These are phyloP conservation scores for Hyparrhenia diplandra DNA, from an alignment of 176 grass and related monocot genomes.

Conservation along the genomic window DNA sequence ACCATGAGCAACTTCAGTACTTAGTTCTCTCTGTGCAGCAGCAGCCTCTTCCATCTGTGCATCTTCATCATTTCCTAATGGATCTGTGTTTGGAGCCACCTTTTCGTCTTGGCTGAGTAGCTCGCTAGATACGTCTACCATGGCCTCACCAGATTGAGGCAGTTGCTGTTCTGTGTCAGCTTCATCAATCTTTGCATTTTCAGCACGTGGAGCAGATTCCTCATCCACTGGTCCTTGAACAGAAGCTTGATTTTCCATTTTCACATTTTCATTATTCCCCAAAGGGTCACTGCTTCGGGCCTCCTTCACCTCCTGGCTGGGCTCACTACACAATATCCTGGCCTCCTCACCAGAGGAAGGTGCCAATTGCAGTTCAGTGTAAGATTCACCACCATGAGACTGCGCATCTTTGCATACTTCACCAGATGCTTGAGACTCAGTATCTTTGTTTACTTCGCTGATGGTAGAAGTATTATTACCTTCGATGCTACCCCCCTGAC, in stretches of 20 bases:
- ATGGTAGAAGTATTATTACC: not conserved
- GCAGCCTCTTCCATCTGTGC: not conserved
- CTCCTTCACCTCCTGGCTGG: not conserved
- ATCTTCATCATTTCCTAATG: not conserved
- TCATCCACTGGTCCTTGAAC: not conserved
- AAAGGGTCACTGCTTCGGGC: not conserved
- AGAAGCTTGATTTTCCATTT: not conserved
- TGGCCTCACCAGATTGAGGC: not conserved
- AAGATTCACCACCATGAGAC: conserved; percentile 4
- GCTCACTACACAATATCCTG: not conserved
- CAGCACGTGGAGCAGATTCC: not conserved
- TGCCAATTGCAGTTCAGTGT: not conserved
- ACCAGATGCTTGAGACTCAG: not conserved
- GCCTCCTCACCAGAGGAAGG: not conserved
- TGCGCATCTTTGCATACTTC: not conserved
- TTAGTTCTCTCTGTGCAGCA: too few species aligned
- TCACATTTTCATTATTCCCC: not conserved
- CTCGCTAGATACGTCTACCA: not conserved
- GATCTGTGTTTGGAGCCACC: not conserved
- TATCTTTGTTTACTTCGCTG: not conserved
- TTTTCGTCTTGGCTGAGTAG: not conserved
- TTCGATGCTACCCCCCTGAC: not conserved
- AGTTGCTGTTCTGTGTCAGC: not conserved
- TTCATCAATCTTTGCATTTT: conserved; percentile 12
- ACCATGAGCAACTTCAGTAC: not conserved